Evolutionary conservation across 2,329 filamentous ascomycete genomes (phyloP), one percentile per base, ranked within the genome.

Genomic region (Aspergillus pseudotamarii): DNA sequence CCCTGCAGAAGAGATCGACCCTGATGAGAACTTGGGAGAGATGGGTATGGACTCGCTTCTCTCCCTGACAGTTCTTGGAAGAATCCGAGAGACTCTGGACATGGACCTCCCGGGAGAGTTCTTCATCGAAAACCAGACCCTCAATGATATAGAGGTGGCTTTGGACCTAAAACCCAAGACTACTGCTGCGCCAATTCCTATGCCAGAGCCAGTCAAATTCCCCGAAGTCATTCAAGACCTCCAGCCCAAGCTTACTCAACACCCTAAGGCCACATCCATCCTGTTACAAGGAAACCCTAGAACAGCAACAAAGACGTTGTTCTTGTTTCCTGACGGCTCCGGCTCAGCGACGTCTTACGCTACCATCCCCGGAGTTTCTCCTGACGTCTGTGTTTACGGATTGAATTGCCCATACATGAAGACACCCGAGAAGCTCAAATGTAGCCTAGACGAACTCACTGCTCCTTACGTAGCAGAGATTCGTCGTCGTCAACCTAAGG

Each of bases 41-140:
- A 74, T 82, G 68, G 80, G 80, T 6, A 79, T 82, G 72, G 80
- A 82, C 62, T 82, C 80, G 4, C 69, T 82, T 28, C 79, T 82
- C 73, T 79, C 78, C 6, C 72, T 82, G 32, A 80, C 80, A 2
- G 78, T 81, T 8, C 75, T 82, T 19, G 79, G 80, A 50, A 78
- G 76, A 57, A 77, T 82, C 36, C 79, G 80, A 11, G 80, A 82
- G 63, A 75, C 75, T 14, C 60, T 80, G 26, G 79, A 78, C 28
- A 68, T 81, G 19, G 78, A 81, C 45, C 70, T 82, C 0, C 72
- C 79, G 6, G 73, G 78, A 4, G 78, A 80, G 34, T 81, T 82
- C 62, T 78, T 82, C 53, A 77, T 80, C 23, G 79, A 81, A 62
- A 76, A 82, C 56, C 76, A 78, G 41, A 79, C 78, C 6, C 69